Conservation (phyloP, 495 filamentous ascomycete genomes). For the Pseudotulostoma volvatum region DNA sequence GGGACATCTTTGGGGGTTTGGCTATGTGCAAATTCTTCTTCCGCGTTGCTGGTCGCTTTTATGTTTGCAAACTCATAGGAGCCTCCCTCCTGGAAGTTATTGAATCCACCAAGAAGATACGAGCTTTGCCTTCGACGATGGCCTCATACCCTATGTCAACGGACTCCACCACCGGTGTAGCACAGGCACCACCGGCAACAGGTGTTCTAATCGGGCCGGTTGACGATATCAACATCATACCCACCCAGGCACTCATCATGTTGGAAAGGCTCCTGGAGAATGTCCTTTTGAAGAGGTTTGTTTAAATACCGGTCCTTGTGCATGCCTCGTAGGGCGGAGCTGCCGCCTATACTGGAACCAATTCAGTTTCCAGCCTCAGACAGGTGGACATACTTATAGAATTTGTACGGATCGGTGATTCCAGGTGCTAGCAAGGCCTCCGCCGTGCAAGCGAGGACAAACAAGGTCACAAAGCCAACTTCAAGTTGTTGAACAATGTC, state of each 20-base stretch:
- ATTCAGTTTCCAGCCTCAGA: slow-evolving; percentile 11
- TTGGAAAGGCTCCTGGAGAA: slow-evolving; percentile 13
- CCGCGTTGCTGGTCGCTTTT: slow-evolving; percentile 9
- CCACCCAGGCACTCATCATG: slow-evolving; percentile 11
- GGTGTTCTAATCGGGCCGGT: slow-evolving; percentile 11
- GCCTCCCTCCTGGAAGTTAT: slow-evolving; percentile 8
- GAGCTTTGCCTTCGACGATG: slow-evolving; percentile 8
- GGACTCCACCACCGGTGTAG: slow-evolving; percentile 11
- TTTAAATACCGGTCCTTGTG: slow-evolving; percentile 9
- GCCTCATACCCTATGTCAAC: slow-evolving; percentile 9
- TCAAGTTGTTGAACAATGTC: slow-evolving; percentile 9
- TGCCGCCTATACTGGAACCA: slow-evolving; percentile 9
- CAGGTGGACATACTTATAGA: slow-evolving; percentile 11
- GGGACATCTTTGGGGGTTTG: slow-evolving; percentile 9
- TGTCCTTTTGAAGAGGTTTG: slow-evolving; percentile 6
- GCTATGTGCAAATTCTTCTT: slow-evolving; percentile 6
- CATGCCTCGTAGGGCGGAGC: slow-evolving; percentile 2
- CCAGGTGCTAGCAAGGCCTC: slow-evolving; percentile 10
- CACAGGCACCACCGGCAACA: slow-evolving; percentile 12
- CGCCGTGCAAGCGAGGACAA: slow-evolving; percentile 4
- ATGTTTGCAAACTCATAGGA: slow-evolving; percentile 10
- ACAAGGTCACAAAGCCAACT: slow-evolving; percentile 9
- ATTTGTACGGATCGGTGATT: slow-evolving; percentile 9
- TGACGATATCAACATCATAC: slow-evolving; percentile 10
- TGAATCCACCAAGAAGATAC: slow-evolving; percentile 10